phyloP scores from a whole-genome alignment of 2,329 filamentous ascomycete species.

The Bertia moriformis region DNA sequence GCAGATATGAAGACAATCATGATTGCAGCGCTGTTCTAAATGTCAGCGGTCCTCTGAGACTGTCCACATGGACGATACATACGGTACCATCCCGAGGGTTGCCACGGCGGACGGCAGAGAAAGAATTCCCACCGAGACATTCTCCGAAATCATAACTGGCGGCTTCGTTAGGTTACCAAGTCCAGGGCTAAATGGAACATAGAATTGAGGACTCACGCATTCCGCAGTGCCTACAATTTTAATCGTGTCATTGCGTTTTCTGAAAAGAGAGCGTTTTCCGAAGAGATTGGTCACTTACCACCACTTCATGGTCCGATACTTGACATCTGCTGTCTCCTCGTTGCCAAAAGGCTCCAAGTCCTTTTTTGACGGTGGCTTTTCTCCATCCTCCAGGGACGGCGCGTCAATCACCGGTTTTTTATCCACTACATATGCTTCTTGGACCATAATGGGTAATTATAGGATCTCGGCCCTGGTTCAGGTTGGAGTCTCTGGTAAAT shows the following conservation, averaged over 20 bases:
- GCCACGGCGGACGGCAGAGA: slow-evolving; percentile 1
- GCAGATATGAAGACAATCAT: not conserved
- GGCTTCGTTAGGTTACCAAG: too few species aligned
- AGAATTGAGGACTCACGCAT: not conserved
- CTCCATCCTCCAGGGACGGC: too few species aligned
- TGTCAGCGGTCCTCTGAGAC: too few species aligned
- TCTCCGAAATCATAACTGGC: not conserved
- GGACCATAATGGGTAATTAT: too few species aligned
- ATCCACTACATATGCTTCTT: too few species aligned
- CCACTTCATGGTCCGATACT: not conserved
- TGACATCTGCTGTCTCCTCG: not conserved
- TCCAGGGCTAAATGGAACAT: too few species aligned
- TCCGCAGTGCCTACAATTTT: slow-evolving; percentile 1
- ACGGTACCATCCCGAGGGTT: not conserved
- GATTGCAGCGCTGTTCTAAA: not conserved
- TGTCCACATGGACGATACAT: too few species aligned
- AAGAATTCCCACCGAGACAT: not conserved
- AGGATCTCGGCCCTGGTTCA: too few species aligned
- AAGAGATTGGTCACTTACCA: slow-evolving; percentile 1
- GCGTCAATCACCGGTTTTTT: too few species aligned
- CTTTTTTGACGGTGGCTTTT: too few species aligned
- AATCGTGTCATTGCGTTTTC: too few species aligned
- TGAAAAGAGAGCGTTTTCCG: not conserved
- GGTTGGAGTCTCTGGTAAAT: too few species aligned
- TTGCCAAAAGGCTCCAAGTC: slow-evolving; percentile 1